Evolutionary conservation across 176 grass and related monocot species (phyloP).

Genomic region (Pontederia crassipes): DNA sequence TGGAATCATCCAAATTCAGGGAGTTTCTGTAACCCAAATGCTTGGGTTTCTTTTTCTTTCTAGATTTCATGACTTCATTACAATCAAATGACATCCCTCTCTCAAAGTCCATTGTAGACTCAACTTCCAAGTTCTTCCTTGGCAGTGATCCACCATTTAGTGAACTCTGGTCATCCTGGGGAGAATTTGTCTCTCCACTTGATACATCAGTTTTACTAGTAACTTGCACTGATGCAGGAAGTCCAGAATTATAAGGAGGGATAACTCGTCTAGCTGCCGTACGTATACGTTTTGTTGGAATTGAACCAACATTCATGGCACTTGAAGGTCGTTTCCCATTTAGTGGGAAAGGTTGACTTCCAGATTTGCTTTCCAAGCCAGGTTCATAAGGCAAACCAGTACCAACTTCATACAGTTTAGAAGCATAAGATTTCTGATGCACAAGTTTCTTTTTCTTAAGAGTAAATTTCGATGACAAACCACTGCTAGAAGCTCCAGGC

Average conservation of each 20-base stretch:
- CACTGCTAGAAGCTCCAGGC: slow-evolving; percentile 40
- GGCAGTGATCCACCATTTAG: slow-evolving; percentile 50
- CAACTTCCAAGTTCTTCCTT: slow-evolving; percentile 78
- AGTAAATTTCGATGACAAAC: slow-evolving; percentile 42
- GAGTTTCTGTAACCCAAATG: slow-evolving; percentile 40
- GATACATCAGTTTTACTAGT: slow-evolving; percentile 91
- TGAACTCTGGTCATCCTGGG: slow-evolving; percentile 75
- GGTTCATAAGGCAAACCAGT: slow-evolving; percentile 44
- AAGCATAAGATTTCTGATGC: slow-evolving; percentile 47
- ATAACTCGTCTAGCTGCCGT: slow-evolving; percentile 59
- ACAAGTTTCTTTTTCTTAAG: slow-evolving; percentile 60
- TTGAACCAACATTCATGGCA: slow-evolving; percentile 39
- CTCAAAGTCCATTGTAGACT: slow-evolving; percentile 62
- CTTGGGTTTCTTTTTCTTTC: slow-evolving; percentile 94
- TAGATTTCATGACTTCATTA: slow-evolving; percentile 63
- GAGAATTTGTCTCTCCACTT: slow-evolving; percentile 92
- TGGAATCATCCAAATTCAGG: slow-evolving; percentile 38
- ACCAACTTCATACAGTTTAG: slow-evolving; percentile 38
- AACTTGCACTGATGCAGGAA: slow-evolving; percentile 35
- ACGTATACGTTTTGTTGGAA: slow-evolving; percentile 68
- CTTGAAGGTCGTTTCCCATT: slow-evolving; percentile 60
- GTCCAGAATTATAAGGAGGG: slow-evolving; percentile 42
- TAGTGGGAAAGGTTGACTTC: slow-evolving; percentile 40
- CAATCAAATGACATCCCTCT: slow-evolving; percentile 50
- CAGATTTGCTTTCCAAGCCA: slow-evolving; percentile 45